Percentiles rank a stretch among this genome's conserved stretches.
phyloP scores from a whole-genome alignment of 2,329 filamentous ascomycete species.

The Colletotrichum aenigma region DNA sequence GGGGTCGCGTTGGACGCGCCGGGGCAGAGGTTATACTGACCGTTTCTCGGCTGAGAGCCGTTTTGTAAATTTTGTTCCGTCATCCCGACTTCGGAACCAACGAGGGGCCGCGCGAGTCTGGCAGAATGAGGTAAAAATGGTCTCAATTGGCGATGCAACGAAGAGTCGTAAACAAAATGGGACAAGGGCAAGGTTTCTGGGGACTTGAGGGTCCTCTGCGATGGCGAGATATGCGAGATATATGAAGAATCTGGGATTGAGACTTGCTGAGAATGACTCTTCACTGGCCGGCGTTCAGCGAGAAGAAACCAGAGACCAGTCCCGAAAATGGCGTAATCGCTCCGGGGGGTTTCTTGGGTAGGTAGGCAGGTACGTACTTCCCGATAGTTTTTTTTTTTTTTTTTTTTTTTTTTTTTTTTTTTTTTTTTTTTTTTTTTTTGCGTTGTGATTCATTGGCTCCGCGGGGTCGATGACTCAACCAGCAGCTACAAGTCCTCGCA shows the following conservation, averaged over 20 bases:
- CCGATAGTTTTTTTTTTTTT: neutral
- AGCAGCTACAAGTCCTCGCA: neutral
- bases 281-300: neutral
- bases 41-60: conserved; percentile 30
- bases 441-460: neutral
- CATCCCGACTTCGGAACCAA: conserved; percentile 27
- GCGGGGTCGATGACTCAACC: conserved; percentile 13
- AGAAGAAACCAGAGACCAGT: conserved; percentile 3
- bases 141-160: neutral
- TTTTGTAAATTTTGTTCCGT: conserved; percentile 21
- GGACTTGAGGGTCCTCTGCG: neutral
- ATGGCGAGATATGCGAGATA: conserved; percentile 12
- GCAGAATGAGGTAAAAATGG: neutral
- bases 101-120: neutral
- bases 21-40: conserved; percentile 29
- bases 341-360: neutral
- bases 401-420: neutral
- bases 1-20: neutral
- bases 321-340: conserved; percentile 17
- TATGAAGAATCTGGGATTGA: conserved; percentile 6
- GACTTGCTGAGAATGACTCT: neutral
- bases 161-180: neutral
- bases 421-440: neutral
- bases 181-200: neutral
- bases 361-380: neutral